Conservation (phyloP, 257 asterid genomes). For the Solanum clarkiae region DNA sequence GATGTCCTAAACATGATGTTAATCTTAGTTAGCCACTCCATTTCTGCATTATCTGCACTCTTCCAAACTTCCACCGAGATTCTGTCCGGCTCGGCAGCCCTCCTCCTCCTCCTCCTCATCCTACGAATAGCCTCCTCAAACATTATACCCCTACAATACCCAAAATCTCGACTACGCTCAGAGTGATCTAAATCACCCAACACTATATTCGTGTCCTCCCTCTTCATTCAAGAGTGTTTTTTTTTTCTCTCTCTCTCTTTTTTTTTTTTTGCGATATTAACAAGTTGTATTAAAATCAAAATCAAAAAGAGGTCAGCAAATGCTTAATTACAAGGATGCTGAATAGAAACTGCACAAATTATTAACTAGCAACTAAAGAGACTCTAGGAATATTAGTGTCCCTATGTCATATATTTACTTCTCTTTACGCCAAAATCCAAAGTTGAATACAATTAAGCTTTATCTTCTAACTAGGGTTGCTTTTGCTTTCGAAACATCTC, state of each 20-base stretch:
- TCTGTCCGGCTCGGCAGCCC: too few relatives aligned
- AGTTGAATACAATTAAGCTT: background rate
- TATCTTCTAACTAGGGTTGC: background rate
- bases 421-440: background rate
- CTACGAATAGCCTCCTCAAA: too few relatives aligned
- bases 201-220: background rate
- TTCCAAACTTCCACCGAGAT: background rate
- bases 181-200: background rate
- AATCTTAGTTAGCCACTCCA: background rate
- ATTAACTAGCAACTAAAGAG: background rate
- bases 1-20: background rate
- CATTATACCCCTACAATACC: background rate
- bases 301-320: background rate
- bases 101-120: too few relatives aligned
- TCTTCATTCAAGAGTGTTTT: background rate
- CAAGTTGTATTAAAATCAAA: background rate
- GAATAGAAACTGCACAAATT: background rate
- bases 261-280: background rate
- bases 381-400: background rate
- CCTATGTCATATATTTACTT: background rate
- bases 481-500: background rate
- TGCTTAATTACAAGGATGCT: background rate
- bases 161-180: background rate
- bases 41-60: background rate
- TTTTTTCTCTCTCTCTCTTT: too few relatives aligned